These are phyloP conservation scores for Pestalotiopsis sp. DNA, from an alignment of 2,329 filamentous ascomycete genomes.

Conservation along the genomic window DNA sequence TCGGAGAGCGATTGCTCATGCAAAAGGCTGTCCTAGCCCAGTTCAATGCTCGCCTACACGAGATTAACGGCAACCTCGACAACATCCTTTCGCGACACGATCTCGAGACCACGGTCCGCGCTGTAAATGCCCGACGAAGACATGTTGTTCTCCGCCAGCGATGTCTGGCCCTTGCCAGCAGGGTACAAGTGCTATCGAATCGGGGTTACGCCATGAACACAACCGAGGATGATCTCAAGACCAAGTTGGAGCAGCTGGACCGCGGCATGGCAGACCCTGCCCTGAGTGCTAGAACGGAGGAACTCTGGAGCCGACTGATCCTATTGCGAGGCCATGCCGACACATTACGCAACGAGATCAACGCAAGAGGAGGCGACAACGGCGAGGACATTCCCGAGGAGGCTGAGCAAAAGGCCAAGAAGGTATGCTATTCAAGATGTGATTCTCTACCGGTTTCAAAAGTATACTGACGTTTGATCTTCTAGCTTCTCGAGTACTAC, in stretches of 20 bases:
- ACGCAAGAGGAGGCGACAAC: conserved; percentile 62
- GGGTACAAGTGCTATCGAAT: conserved; percentile 80
- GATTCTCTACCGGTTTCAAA: not conserved
- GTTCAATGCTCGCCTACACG: conserved; percentile 74
- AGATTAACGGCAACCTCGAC: conserved; percentile 76
- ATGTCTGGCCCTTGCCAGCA: conserved; percentile 74
- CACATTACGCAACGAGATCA: conserved; percentile 73
- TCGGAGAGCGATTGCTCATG: conserved; percentile 72
- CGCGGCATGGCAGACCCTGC: conserved; percentile 74
- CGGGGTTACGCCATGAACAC: conserved; percentile 79
- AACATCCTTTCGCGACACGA: conserved; percentile 77
- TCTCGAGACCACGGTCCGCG: conserved; percentile 73
- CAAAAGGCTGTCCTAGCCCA: conserved; percentile 71
- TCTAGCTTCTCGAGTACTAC: conserved; percentile 77
- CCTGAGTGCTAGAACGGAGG: conserved; percentile 75
- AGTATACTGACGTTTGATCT: not conserved
- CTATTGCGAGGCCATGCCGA: conserved; percentile 73
- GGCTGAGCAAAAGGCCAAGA: conserved; percentile 72
- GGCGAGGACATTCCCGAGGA: conserved; percentile 68
- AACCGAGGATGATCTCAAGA: conserved; percentile 77
- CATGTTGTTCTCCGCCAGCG: conserved; percentile 75
- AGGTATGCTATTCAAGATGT: conserved; percentile 53
- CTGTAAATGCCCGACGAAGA: conserved; percentile 71
- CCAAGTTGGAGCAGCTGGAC: conserved; percentile 71
- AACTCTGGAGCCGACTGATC: conserved; percentile 83